Conservation (phyloP, 306 rosid species). For the Cucumis hystrix region DNA sequence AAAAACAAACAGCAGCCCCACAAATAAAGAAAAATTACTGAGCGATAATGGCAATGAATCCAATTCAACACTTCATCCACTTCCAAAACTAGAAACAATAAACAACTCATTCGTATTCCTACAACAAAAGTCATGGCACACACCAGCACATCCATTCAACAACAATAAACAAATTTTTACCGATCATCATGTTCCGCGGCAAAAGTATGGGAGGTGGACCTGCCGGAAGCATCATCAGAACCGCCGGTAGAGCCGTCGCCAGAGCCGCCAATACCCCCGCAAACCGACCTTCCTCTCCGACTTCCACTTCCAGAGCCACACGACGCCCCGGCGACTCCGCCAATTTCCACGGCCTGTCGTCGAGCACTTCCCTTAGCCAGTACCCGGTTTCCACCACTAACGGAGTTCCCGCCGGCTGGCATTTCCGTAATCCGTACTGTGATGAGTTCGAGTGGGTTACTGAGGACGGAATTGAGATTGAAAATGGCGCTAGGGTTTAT, state of each 20-base stretch:
- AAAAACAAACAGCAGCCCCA: neutral
- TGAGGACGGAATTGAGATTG: constrained; percentile 17
- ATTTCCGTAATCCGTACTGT: neutral
- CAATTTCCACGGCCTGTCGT: neutral
- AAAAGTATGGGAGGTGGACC: neutral
- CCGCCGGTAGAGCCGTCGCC: neutral
- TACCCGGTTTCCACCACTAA: neutral
- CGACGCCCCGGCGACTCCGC: neutral
- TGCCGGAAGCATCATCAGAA: neutral
- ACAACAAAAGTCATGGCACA: neutral
- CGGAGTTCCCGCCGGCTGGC: neutral
- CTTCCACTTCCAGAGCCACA: neutral
- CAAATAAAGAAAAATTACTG: neutral
- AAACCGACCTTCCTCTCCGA: neutral
- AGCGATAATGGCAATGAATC: neutral
- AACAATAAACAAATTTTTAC: neutral
- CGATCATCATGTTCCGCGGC: neutral
- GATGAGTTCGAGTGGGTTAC: constrained; percentile 38
- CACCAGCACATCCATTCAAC: neutral
- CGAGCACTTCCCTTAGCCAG: neutral
- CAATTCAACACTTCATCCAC: neutral
- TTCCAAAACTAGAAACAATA: neutral
- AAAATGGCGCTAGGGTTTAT: constrained; percentile 2
- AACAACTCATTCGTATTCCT: neutral
- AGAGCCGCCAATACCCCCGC: neutral